phyloP scores from a whole-genome alignment of 305 asterid species.

The Fraxinus sp. region DNA sequence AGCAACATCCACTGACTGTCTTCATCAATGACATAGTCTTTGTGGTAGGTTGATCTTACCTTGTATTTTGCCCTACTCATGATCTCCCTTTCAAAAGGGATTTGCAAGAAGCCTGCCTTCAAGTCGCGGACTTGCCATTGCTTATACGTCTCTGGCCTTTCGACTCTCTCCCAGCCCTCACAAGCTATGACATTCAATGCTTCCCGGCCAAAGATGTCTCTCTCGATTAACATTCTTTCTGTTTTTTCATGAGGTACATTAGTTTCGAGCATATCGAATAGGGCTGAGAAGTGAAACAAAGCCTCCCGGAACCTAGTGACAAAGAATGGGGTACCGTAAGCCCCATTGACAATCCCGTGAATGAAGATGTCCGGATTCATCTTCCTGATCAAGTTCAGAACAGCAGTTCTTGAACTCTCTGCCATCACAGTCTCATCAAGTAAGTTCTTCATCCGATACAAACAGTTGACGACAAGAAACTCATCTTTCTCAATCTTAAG shows the following conservation, averaged over 20 bases:
- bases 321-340: constrained; percentile 68
- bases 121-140: constrained; percentile 69
- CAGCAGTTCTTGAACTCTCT: constrained; percentile 53
- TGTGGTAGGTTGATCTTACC: constrained; percentile 53
- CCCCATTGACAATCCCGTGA: constrained; percentile 68
- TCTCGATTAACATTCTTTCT: not conserved
- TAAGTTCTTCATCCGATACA: constrained; percentile 55
- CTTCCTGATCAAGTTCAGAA: constrained; percentile 52
- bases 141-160: constrained; percentile 78
- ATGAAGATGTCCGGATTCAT: constrained; percentile 64
- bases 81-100: constrained; percentile 45
- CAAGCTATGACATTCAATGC: not conserved
- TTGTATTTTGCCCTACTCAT: constrained; percentile 42
- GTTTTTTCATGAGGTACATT: constrained; percentile 55
- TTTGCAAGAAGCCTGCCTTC: constrained; percentile 63
- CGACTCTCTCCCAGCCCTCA: constrained; percentile 71
- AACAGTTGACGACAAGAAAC: constrained; percentile 57
- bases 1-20: constrained; percentile 24
- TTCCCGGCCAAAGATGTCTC: not conserved
- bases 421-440: constrained; percentile 61
- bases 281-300: constrained; percentile 67
- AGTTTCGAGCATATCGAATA: constrained; percentile 72
- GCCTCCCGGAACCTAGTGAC: constrained; percentile 75
- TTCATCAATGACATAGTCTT: constrained; percentile 61
- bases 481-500: constrained; percentile 54